These are phyloP conservation scores for Chimonanthus praecox DNA, from an alignment of 164 flowering plant species.

Conservation along the genomic window DNA sequence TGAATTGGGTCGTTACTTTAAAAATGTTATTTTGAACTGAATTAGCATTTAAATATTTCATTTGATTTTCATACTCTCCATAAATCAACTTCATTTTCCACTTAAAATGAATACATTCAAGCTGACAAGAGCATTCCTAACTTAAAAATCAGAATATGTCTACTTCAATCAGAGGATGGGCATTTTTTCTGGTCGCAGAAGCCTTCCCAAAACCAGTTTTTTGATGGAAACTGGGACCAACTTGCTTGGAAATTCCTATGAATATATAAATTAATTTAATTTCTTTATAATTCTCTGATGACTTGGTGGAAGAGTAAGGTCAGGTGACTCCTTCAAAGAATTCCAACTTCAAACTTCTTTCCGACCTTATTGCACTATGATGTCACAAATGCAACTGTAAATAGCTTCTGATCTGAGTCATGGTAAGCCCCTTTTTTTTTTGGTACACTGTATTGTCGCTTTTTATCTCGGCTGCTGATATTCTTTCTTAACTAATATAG, in stretches of 20 bases:
- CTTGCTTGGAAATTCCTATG: conserved; percentile 32
- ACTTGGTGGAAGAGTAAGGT: too few relatives aligned
- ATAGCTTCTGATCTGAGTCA: conserved; percentile 6
- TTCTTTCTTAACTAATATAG: not conserved
- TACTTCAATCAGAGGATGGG: too few relatives aligned
- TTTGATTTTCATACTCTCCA: too few relatives aligned
- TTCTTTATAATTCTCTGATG: not conserved
- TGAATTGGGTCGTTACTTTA: too few relatives aligned
- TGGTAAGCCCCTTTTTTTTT: not conserved
- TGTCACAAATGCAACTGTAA: conserved; percentile 6
- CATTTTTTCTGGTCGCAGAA: conserved; percentile 33
- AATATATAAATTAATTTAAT: conserved; percentile 7
- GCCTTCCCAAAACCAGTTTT: conserved; percentile 27
- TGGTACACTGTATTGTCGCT: not conserved
- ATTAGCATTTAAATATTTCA: too few relatives aligned
- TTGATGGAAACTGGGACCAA: conserved; percentile 33
- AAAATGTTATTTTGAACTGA: too few relatives aligned
- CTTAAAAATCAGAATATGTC: too few relatives aligned
- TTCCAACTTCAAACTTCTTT: conserved; percentile 10
- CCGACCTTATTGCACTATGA: conserved; percentile 9
- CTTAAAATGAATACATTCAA: too few relatives aligned
- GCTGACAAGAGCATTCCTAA: too few relatives aligned
- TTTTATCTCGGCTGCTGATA: not conserved
- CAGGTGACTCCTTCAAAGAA: conserved; percentile 11
- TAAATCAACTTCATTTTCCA: too few relatives aligned